phyloP scores from a whole-genome alignment of 371 early-diverging fungal species.

The Caulochytrium protostelioides region DNA sequence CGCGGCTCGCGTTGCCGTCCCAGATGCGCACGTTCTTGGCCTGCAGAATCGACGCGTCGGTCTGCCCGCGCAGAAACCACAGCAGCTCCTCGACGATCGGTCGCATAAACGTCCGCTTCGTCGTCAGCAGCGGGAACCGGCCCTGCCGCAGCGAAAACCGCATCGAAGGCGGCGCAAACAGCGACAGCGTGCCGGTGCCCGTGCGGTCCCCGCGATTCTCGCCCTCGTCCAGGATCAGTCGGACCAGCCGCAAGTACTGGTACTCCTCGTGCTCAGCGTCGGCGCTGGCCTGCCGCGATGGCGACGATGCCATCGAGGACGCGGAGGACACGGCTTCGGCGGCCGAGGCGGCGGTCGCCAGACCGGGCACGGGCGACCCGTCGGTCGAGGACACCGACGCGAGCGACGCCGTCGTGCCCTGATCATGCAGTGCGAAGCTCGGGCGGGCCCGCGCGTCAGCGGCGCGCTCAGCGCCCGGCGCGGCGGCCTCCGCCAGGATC shows the following conservation, averaged over 20 bases:
- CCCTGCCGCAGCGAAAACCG: constrained; percentile 67
- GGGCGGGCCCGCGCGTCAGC: too few relatives aligned
- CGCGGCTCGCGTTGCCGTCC: constrained; percentile 92
- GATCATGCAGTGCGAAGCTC: too few relatives aligned
- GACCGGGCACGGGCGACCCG: too few relatives aligned
- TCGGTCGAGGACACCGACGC: too few relatives aligned
- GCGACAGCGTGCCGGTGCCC: constrained; percentile 82
- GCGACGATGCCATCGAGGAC: too few relatives aligned
- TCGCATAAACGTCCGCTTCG: constrained; percentile 83
- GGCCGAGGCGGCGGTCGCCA: too few relatives aligned
- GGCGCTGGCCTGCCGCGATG: not conserved
- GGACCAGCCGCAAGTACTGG: constrained; percentile 76
- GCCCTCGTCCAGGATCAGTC: constrained; percentile 57
- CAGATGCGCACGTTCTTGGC: constrained; percentile 86
- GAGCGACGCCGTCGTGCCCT: too few relatives aligned
- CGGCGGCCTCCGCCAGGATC: too few relatives aligned
- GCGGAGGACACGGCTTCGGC: too few relatives aligned
- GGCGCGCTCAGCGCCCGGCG: too few relatives aligned
- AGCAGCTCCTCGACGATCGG: constrained; percentile 90
- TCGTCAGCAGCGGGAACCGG: constrained; percentile 84
- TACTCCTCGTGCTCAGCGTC: constrained; percentile 40
- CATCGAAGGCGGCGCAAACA: constrained; percentile 84
- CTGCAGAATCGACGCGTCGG: constrained; percentile 57
- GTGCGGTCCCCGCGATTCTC: constrained; percentile 75
- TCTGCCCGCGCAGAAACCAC: constrained; percentile 96